Percentiles rank a stretch among this genome's conserved stretches.
Conservation (phyloP, 345 rosid genomes). For the Populus tremula region DNA sequence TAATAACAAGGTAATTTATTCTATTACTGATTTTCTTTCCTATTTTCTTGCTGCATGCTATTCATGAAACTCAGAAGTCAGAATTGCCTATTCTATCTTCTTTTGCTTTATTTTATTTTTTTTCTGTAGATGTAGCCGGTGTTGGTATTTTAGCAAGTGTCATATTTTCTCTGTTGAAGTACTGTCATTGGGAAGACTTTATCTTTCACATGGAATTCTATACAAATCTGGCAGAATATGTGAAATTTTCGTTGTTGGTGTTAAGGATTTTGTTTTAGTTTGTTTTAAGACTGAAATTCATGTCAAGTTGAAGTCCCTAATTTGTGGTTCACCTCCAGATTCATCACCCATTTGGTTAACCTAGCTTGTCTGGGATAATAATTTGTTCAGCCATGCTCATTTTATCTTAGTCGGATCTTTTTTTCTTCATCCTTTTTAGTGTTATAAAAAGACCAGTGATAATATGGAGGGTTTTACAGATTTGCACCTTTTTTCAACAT, state of each 20-base stretch:
- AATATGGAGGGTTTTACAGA: background rate
- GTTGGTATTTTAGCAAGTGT: background rate
- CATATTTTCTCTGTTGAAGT: background rate
- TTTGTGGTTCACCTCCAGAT: background rate
- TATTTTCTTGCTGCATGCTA: background rate
- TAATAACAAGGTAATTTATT: constrained; percentile 12
- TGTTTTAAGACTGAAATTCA: background rate
- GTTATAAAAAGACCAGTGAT: background rate
- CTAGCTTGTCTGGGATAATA: background rate
- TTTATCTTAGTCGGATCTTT: background rate
- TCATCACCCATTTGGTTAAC: background rate
- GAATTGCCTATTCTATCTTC: background rate
- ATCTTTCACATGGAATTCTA: background rate
- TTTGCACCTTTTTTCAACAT: background rate
- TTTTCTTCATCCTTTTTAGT: background rate
- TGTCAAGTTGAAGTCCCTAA: background rate
- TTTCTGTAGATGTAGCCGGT: background rate
- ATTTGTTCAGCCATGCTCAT: background rate
- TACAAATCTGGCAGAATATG: background rate
- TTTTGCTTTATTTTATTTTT: background rate
- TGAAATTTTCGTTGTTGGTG: background rate
- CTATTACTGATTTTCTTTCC: constrained; percentile 6
- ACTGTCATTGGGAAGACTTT: background rate
- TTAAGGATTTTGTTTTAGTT: background rate
- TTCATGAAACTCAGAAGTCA: background rate